Evolutionary conservation across 495 filamentous ascomycete species (phyloP).

Genomic region (Daldinia grandis): DNA sequence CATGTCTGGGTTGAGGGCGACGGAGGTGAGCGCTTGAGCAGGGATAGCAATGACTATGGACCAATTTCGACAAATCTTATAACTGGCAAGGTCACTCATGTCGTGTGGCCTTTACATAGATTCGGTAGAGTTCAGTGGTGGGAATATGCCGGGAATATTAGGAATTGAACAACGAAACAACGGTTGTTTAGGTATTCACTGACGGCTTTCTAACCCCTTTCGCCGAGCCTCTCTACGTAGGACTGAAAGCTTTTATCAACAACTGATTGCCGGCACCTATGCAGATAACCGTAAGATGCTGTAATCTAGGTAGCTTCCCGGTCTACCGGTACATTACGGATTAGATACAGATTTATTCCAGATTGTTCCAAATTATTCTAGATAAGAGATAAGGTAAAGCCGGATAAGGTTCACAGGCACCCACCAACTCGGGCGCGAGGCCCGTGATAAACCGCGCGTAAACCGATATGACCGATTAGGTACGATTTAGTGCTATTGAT

Average conservation of each 20-base stretch:
- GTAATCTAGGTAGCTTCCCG: not conserved
- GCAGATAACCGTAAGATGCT: not conserved
- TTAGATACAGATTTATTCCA: too few relatives aligned
- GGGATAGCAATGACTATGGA: conserved; percentile 81
- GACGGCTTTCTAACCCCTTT: not conserved
- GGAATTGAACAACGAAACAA: conserved; percentile 13
- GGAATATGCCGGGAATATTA: conserved; percentile 50
- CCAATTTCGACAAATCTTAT: conserved; percentile 70
- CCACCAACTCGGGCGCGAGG: conserved; percentile 1
- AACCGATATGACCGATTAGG: conserved; percentile 37
- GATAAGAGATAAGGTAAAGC: conserved; percentile 7
- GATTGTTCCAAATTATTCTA: too few relatives aligned
- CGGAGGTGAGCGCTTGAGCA: conserved; percentile 61
- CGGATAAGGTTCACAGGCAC: not conserved
- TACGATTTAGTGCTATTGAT: conserved; percentile 25
- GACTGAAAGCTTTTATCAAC: not conserved
- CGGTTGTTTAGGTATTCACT: not conserved
- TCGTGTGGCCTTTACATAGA: conserved; percentile 67
- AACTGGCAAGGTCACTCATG: conserved; percentile 67
- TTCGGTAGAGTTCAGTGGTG: conserved; percentile 61
- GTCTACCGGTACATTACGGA: not conserved
- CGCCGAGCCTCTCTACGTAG: not conserved
- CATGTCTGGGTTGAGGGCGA: conserved; percentile 87
- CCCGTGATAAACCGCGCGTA: conserved; percentile 12
- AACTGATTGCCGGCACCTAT: not conserved